These are phyloP conservation scores for Penicillium riverlandense DNA, from an alignment of 495 filamentous ascomycete species.

Conservation along the genomic window DNA sequence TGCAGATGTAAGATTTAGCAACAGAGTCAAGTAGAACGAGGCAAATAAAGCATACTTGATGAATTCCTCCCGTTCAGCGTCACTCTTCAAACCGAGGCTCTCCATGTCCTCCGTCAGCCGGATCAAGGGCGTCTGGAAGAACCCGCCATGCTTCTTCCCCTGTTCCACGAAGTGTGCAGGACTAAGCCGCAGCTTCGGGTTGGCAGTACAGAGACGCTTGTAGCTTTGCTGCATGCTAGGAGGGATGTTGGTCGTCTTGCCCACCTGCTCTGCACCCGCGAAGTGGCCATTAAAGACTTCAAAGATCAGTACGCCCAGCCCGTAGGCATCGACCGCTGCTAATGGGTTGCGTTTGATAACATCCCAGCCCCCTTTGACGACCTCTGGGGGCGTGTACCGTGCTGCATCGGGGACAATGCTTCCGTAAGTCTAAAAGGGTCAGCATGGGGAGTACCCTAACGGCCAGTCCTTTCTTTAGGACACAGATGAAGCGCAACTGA, in stretches of 20 bases:
- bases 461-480: not conserved
- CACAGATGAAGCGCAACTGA: constrained; percentile 30
- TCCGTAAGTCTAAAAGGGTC: constrained; percentile 59
- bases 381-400: constrained; percentile 78
- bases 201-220: constrained; percentile 78
- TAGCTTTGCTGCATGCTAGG: constrained; percentile 83
- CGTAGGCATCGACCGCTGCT: constrained; percentile 77
- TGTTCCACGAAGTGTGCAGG: constrained; percentile 85
- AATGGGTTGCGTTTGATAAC: constrained; percentile 74
- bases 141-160: constrained; percentile 70
- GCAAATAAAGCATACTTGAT: constrained; percentile 52
- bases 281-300: constrained; percentile 88
- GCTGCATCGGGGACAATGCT: constrained; percentile 76
- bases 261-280: constrained; percentile 62
- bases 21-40: not conserved
- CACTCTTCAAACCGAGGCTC: constrained; percentile 79
- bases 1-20: constrained; percentile 19
- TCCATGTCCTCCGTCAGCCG: constrained; percentile 88
- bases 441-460: not conserved
- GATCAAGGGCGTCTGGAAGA: constrained; percentile 89
- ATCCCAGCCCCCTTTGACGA: constrained; percentile 83
- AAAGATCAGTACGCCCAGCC: constrained; percentile 74
- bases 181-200: constrained; percentile 79
- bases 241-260: constrained; percentile 80
- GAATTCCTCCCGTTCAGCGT: constrained; percentile 78